Evolutionary conservation across 2,329 filamentous ascomycete genomes (phyloP).

Genomic region (Phaeosphaeriaceae sp.): DNA sequence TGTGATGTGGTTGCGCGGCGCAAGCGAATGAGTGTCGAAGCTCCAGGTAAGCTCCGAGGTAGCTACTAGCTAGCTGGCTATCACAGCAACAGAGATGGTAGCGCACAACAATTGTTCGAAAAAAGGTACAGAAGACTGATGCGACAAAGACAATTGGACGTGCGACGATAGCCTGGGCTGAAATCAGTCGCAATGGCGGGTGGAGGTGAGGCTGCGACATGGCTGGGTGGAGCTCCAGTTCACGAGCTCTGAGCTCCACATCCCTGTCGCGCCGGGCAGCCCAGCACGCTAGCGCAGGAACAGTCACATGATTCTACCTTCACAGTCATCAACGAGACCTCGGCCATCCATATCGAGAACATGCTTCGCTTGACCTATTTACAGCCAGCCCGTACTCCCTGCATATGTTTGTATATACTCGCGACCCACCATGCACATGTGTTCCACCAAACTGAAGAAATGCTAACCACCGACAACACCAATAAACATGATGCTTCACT

Average conservation of each 20-base stretch:
- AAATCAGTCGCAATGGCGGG: not conserved
- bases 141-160: not conserved
- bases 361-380: not conserved
- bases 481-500: conserved; percentile 53
- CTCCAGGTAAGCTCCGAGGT: not conserved
- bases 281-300: not conserved
- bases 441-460: not conserved
- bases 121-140: not conserved
- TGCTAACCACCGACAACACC: not conserved
- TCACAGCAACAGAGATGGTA: not conserved
- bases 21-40: not conserved
- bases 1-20: conserved; percentile 4
- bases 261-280: not conserved
- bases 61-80: not conserved
- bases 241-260: not conserved
- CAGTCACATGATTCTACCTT: not conserved
- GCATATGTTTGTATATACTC: not conserved
- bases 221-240: not conserved
- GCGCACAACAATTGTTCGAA: not conserved
- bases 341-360: not conserved
- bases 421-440: not conserved
- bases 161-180: not conserved
- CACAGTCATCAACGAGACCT: not conserved
- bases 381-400: not conserved
- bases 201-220: not conserved